Percentiles rank a stretch among this genome's conserved stretches.
Conservation (phyloP, 2,329 filamentous ascomycete species). For the Didymella arachidicola region DNA sequence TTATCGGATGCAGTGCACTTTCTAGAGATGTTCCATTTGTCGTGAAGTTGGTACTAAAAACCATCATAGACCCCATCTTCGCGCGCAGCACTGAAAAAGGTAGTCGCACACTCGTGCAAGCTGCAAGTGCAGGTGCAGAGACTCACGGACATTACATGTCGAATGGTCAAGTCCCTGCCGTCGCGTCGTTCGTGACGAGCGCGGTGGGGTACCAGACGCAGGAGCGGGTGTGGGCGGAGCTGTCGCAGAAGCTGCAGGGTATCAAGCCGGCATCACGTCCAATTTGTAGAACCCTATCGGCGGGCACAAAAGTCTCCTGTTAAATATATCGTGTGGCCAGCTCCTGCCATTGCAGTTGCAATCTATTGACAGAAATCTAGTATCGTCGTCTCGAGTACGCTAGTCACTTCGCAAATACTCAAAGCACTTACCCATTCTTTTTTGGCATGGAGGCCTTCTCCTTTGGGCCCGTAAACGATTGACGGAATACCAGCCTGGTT, state of each 20-base stretch:
- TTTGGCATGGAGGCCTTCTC: constrained; percentile 60
- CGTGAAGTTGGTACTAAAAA: neutral
- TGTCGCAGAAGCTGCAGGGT: neutral
- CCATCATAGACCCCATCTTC: neutral
- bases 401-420: constrained; percentile 3
- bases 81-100: neutral
- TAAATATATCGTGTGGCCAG: neutral
- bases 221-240: neutral
- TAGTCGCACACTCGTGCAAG: neutral
- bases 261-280: neutral
- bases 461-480: constrained; percentile 58
- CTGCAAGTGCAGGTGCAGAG: neutral
- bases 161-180: neutral
- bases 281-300: neutral
- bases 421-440: constrained; percentile 59
- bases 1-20: neutral
- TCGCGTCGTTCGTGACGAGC: neutral
- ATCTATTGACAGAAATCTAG: neutral
- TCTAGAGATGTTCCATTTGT: neutral
- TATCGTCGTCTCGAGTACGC: constrained; percentile 2
- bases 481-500: constrained; percentile 56
- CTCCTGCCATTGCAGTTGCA: neutral
- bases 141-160: neutral
- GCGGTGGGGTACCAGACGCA: neutral
- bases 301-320: no score